Evolutionary conservation across 2,329 filamentous ascomycete species (phyloP).

Genomic region (Monosporascus sp.): DNA sequence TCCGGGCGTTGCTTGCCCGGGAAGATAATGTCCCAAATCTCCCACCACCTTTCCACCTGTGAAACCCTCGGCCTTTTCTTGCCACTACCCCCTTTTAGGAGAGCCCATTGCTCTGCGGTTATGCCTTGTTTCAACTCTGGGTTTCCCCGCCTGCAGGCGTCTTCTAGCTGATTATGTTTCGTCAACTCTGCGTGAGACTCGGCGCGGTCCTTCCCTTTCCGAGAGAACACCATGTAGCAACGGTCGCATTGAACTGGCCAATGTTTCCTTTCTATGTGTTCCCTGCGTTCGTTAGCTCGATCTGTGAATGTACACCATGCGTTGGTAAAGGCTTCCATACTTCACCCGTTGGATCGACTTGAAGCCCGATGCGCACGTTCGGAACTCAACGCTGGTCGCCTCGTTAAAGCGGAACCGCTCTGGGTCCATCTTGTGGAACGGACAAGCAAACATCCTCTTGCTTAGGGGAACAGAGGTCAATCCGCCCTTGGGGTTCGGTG

Average conservation of each 20-base stretch:
- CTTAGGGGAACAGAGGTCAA: no score
- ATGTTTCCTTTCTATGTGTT: constrained; percentile 9
- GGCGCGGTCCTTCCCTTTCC: not conserved
- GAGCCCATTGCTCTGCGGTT: constrained; percentile 6
- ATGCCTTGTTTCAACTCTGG: constrained; percentile 1
- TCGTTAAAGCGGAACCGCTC: constrained; percentile 3
- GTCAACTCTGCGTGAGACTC: constrained; percentile 3
- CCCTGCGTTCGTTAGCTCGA: constrained; percentile 1
- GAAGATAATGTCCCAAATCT: constrained; percentile 7
- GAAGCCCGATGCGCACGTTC: constrained; percentile 6
- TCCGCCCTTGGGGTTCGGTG: not conserved
- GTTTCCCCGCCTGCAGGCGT: constrained; percentile 1
- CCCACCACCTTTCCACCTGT: constrained; percentile 6
- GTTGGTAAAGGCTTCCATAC: not conserved
- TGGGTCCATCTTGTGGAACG: constrained; percentile 8
- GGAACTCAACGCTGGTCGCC: constrained; percentile 1
- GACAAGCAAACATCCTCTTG: constrained; percentile 2
- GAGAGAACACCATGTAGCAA: constrained; percentile 5
- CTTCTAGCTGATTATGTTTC: constrained; percentile 3
- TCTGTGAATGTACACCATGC: no score
- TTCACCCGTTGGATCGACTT: constrained; percentile 8
- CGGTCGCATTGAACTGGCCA: constrained; percentile 6
- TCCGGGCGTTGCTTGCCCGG: not conserved
- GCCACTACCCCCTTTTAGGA: constrained; percentile 3
- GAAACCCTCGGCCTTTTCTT: constrained; percentile 6